A percentile compares a stretch with the other conserved stretches of the same genome.
Conservation (phyloP, 176 grass and related monocot species). For the Poa pratensis region DNA sequence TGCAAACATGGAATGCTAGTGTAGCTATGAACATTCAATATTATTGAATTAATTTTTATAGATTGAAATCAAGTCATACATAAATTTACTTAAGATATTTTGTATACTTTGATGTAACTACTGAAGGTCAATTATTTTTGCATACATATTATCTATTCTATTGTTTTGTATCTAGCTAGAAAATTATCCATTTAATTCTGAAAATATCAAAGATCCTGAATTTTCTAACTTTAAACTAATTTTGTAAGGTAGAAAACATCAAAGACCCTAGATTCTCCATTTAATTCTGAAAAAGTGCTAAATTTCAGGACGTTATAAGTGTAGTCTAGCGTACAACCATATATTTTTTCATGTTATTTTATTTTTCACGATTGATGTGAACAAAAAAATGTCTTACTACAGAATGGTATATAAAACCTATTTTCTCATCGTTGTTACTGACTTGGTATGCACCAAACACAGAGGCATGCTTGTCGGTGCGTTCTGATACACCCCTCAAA, state of each 20-base stretch:
- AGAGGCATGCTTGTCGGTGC: too few species aligned
- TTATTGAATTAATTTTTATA: neutral
- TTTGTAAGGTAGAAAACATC: neutral
- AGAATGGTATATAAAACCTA: too few species aligned
- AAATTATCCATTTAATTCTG: neutral
- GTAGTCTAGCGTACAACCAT: too few species aligned
- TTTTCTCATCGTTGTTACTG: too few species aligned
- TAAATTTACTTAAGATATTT: neutral
- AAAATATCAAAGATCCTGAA: too few species aligned
- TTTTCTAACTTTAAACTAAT: too few species aligned
- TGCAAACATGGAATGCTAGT: neutral
- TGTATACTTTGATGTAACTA: neutral
- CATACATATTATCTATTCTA: neutral
- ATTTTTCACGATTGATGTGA: too few species aligned
- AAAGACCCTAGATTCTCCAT: neutral
- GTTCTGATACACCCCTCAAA: too few species aligned
- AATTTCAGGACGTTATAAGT: neutral
- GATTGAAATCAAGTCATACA: neutral
- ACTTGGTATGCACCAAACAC: too few species aligned
- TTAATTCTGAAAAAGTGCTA: neutral
- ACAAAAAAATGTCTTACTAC: too few species aligned
- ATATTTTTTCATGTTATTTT: too few species aligned
- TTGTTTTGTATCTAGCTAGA: neutral
- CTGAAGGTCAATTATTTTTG: neutral
- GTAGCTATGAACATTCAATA: neutral